Evolutionary conservation across 2,329 filamentous ascomycete genomes (phyloP).

Genomic region (Raffaelea arxii): DNA sequence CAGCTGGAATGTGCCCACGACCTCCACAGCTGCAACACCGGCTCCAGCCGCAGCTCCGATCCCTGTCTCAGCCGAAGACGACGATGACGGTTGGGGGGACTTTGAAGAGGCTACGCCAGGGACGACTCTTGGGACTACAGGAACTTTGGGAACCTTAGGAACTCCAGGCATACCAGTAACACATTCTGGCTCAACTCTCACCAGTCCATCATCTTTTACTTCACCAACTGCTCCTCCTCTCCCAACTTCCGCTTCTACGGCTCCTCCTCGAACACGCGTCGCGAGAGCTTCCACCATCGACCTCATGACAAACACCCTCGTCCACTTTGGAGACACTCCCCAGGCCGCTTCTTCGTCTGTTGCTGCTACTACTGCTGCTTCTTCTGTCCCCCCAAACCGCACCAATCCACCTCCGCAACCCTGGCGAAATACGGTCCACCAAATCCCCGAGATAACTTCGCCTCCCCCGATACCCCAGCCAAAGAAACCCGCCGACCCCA

Average conservation of each 20-base stretch:
- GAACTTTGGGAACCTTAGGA: too few relatives aligned
- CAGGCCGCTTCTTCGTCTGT: neutral
- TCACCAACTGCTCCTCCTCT: too few relatives aligned
- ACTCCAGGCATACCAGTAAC: too few relatives aligned
- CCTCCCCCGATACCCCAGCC: slow-evolving; percentile 1
- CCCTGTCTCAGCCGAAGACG: slow-evolving; percentile 14
- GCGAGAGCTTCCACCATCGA: slow-evolving; percentile 43
- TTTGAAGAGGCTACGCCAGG: slow-evolving; percentile 45
- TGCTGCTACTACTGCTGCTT: slow-evolving; percentile 8
- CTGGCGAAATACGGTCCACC: neutral
- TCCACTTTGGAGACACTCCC: slow-evolving; percentile 23
- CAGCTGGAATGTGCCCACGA: slow-evolving; percentile 10
- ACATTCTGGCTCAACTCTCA: too few relatives aligned
- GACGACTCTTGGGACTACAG: neutral
- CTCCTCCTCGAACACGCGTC: slow-evolving; percentile 16
- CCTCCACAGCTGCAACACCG: slow-evolving; percentile 5
- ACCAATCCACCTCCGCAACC: neutral
- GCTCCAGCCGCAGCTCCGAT: neutral
- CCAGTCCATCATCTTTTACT: too few relatives aligned
- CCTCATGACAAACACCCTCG: slow-evolving; percentile 41
- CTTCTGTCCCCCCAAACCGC: neutral
- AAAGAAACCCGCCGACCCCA: slow-evolving; percentile 27
- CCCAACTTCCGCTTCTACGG: slow-evolving; percentile 1
- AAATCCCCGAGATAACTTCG: neutral
- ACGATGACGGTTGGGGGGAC: slow-evolving; percentile 59